These are phyloP conservation scores for Phaseolus coccineus DNA, from an alignment of 331 rosid species.

Conservation along the genomic window DNA sequence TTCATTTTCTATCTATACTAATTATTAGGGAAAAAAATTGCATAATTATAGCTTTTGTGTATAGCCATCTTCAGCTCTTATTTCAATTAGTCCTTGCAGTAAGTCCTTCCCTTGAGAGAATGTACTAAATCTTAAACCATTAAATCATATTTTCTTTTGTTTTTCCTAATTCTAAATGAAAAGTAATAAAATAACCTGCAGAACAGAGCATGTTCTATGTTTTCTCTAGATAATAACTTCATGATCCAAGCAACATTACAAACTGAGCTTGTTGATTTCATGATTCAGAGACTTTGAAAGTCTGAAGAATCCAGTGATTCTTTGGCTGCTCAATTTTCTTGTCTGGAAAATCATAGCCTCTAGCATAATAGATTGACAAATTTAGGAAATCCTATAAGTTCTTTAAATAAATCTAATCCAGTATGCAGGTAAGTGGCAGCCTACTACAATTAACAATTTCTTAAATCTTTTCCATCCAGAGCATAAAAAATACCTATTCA, in stretches of 20 bases:
- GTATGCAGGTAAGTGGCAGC: background rate
- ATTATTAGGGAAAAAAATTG: background rate
- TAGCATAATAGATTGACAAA: background rate
- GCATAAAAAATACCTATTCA: background rate
- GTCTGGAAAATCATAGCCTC: background rate
- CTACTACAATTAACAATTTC: background rate
- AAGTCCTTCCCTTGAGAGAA: background rate
- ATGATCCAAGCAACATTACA: background rate
- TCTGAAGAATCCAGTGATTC: background rate
- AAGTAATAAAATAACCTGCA: background rate
- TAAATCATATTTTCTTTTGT: background rate
- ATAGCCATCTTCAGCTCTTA: background rate
- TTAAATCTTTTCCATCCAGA: background rate
- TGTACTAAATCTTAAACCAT: background rate
- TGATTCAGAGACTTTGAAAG: conserved; percentile 7
- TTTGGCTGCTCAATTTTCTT: background rate
- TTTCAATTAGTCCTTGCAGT: background rate
- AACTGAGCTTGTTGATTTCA: background rate
- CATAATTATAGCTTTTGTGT: background rate
- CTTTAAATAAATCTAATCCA: background rate
- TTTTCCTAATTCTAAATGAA: background rate
- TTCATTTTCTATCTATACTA: conserved; percentile 2
- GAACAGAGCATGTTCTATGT: background rate
- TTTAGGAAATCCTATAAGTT: conserved; percentile 1
- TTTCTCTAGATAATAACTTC: background rate